phyloP scores from a whole-genome alignment of 352 stramenopile species.

The Halophytophthora batemanensis region DNA sequence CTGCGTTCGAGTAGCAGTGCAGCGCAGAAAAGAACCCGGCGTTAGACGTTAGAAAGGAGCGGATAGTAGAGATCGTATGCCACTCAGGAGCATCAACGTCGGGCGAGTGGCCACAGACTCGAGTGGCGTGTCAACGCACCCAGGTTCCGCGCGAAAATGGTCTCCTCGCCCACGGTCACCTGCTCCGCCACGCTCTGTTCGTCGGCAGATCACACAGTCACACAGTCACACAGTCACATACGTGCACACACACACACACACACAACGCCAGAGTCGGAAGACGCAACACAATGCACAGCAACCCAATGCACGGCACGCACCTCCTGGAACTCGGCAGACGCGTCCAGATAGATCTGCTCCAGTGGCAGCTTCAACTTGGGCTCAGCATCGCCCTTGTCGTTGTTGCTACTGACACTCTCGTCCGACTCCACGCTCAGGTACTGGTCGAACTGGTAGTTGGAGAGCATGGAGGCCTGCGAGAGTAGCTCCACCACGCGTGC shows the following conservation, averaged over 20 bases:
- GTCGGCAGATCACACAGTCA: neutral
- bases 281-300: too few relatives aligned
- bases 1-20: constrained; percentile 7
- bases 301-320: constrained; percentile 14
- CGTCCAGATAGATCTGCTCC: constrained; percentile 60
- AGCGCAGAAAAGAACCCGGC: neutral
- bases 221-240: too few relatives aligned
- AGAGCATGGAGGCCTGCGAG: constrained; percentile 74
- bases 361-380: constrained; percentile 66
- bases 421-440: constrained; percentile 74
- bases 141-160: constrained; percentile 82
- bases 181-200: constrained; percentile 60
- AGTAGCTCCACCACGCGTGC: constrained; percentile 63
- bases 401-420: too few relatives aligned
- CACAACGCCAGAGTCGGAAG: too few relatives aligned
- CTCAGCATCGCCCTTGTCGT: constrained; percentile 55
- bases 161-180: constrained; percentile 68
- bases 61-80: too few relatives aligned
- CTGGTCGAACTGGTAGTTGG: constrained; percentile 87
- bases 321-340: constrained; percentile 53
- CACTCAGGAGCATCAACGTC: too few relatives aligned
- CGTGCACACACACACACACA: too few relatives aligned
- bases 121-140: constrained; percentile 34
- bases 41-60: too few relatives aligned
- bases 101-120: too few relatives aligned